Evolutionary conservation across 306 rosid species (phyloP), one percentile per base, ranked within the genome.

Genomic region (Cercis canadensis): DNA sequence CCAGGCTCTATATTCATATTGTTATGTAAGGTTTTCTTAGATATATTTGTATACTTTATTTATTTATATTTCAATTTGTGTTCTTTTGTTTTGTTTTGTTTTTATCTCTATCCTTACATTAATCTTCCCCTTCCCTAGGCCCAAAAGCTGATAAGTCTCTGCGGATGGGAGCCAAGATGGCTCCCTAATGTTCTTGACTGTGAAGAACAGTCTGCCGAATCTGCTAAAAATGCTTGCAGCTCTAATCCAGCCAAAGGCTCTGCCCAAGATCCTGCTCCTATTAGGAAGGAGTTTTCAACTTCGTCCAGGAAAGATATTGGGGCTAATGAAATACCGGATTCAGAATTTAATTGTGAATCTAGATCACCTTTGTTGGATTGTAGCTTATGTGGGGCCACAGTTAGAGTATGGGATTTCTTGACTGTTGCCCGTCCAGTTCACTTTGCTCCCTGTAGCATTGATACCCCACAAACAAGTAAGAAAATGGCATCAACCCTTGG

Each of bases 151-250:
- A 87, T 91, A 76, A 95, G 99, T 79, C 90, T 95, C 52, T 91
- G 97, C 76, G 99, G 99, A 78, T 95, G 99, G 99, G 99, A 95
- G 86, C 90, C 97, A 14, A 79, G 96, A 70, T 95, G 99, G 99
- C 92, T 78, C 74, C 75, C 86, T 45, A 88, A 95, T 60, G 91
- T 72, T 69, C 99, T 87, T 69, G 99, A 95, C 79, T 86, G 90
- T 64, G 99, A 87, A 80, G 99, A 95, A 62, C 96, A 91, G 74
- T 95, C 99, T 21, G 99, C 97, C 16, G 97, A 95, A 79, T 95
- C 99, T 74, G 95, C 99, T 71, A 90, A 96, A 76, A 91, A 95
- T 78, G 97, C 86, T 68, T 80, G 62, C 88, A 81, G 86, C 75
- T 86, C 67, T 82, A 91, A 63, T 82, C 90, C 79, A 49, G 88